Evolutionary conservation across 2,329 filamentous ascomycete species (phyloP).

Genomic region (Penicillium sp.): DNA sequence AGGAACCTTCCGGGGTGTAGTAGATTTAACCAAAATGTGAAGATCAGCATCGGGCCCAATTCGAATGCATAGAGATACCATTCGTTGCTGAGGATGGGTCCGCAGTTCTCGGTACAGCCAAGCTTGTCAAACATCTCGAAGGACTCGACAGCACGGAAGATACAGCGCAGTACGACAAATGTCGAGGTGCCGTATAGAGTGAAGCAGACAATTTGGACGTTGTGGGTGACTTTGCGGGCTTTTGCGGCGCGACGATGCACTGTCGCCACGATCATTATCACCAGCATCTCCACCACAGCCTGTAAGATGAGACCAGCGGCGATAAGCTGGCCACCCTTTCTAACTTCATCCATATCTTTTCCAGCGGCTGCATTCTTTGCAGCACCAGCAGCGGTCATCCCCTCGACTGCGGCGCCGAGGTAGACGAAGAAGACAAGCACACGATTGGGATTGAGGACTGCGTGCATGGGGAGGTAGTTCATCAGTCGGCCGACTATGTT

Average conservation of each 20-base stretch:
- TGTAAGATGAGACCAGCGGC: slow-evolving; percentile 36
- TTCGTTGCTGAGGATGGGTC: slow-evolving; percentile 34
- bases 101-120: slow-evolving; percentile 29
- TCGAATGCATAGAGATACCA: slow-evolving; percentile 46
- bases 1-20: slow-evolving; percentile 41
- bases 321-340: slow-evolving; percentile 33
- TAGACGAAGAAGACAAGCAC: slow-evolving; percentile 43
- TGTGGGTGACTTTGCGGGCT: slow-evolving; percentile 29
- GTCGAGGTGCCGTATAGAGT: slow-evolving; percentile 42
- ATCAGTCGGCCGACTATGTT: slow-evolving; percentile 42
- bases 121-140: slow-evolving; percentile 30
- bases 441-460: slow-evolving; percentile 41
- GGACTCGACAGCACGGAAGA: slow-evolving; percentile 41
- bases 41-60: slow-evolving; percentile 40
- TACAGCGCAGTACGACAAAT: slow-evolving; percentile 39
- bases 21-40: slow-evolving; percentile 41
- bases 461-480: slow-evolving; percentile 45
- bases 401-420: slow-evolving; percentile 39
- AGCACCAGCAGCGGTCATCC: slow-evolving; percentile 38
- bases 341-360: slow-evolving; percentile 18
- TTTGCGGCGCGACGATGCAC: slow-evolving; percentile 35
- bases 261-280: slow-evolving; percentile 30
- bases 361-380: slow-evolving; percentile 26
- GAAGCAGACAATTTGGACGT: slow-evolving; percentile 36
- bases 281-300: slow-evolving; percentile 34